Evolutionary conservation across 768 basidiomycete genomes (phyloP).

Genomic region (Coprinopsis sp.): DNA sequence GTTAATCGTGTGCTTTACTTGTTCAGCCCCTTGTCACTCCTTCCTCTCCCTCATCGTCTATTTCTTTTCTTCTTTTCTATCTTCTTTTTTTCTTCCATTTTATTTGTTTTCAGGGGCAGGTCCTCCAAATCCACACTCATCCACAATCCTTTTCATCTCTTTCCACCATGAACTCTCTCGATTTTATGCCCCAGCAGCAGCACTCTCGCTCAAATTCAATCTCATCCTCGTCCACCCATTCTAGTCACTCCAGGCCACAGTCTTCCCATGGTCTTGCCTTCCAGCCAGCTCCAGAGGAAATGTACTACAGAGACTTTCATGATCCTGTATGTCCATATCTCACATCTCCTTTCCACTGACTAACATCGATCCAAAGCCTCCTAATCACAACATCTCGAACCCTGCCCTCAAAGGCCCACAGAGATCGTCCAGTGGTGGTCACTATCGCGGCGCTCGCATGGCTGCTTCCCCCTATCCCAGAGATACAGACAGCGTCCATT

Average conservation of each 20-base stretch:
- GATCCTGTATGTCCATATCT: conserved; percentile 38
- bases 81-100: conserved; percentile 23
- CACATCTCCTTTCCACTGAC: conserved; percentile 9
- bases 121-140: conserved; percentile 18
- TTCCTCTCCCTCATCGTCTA: conserved; percentile 17
- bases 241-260: conserved; percentile 69
- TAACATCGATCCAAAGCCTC: conserved; percentile 44
- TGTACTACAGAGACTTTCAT: conserved; percentile 53
- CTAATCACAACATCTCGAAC: conserved; percentile 71
- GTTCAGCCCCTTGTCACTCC: conserved; percentile 16
- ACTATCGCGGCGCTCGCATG: conserved; percentile 75
- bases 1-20: conserved; percentile 29
- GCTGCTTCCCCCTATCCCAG: conserved; percentile 84
- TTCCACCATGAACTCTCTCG: conserved; percentile 53
- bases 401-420: conserved; percentile 74
- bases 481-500: conserved; percentile 81
- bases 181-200: conserved; percentile 60
- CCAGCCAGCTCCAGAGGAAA: conserved; percentile 50
- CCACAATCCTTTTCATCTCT: neutral
- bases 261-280: conserved; percentile 65
- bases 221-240: conserved; percentile 70
- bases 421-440: conserved; percentile 65
- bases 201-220: conserved; percentile 79
- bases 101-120: conserved; percentile 21
- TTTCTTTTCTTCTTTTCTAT: conserved; percentile 3